Evolutionary conservation across 2,329 filamentous ascomycete genomes (phyloP).

Genomic region (Leptographium wingfieldii): DNA sequence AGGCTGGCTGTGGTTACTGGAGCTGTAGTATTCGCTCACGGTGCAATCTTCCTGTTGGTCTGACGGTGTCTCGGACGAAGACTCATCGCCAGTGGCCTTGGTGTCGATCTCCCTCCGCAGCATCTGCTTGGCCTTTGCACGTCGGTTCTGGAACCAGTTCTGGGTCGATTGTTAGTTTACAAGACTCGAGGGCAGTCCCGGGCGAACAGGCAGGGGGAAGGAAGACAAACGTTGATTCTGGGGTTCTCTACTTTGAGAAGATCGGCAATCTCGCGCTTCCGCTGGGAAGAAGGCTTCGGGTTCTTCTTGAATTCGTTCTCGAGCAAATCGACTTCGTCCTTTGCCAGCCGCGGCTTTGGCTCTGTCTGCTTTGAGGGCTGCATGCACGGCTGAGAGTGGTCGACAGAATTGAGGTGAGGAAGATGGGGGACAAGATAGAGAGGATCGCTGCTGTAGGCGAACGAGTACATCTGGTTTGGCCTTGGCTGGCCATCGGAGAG

Average conservation of each 20-base stretch:
- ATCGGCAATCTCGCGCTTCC: constrained; percentile 48
- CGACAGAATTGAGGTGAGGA: constrained; percentile 14
- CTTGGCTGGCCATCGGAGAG: background rate
- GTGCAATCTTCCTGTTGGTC: constrained; percentile 16
- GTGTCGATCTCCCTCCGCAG: constrained; percentile 39
- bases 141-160: constrained; percentile 60
- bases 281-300: constrained; percentile 49
- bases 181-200: constrained; percentile 5
- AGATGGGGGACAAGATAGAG: constrained; percentile 8
- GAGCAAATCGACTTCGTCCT: constrained; percentile 45
- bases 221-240: constrained; percentile 43
- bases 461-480: constrained; percentile 4
- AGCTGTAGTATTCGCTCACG: constrained; percentile 21
- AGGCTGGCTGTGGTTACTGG: constrained; percentile 20
- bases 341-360: constrained; percentile 41
- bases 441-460: constrained; percentile 8
- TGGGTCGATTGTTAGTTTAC: constrained; percentile 16
- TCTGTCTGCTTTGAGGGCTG: constrained; percentile 21
- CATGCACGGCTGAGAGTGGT: constrained; percentile 4
- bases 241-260: constrained; percentile 50
- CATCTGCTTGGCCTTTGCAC: constrained; percentile 52
- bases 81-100: constrained; percentile 25
- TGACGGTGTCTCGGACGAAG: constrained; percentile 21
- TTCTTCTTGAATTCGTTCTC: constrained; percentile 52
- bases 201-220: background rate